phyloP scores from a whole-genome alignment of 129 eudicot genomes.

The Lactuca saligna region DNA sequence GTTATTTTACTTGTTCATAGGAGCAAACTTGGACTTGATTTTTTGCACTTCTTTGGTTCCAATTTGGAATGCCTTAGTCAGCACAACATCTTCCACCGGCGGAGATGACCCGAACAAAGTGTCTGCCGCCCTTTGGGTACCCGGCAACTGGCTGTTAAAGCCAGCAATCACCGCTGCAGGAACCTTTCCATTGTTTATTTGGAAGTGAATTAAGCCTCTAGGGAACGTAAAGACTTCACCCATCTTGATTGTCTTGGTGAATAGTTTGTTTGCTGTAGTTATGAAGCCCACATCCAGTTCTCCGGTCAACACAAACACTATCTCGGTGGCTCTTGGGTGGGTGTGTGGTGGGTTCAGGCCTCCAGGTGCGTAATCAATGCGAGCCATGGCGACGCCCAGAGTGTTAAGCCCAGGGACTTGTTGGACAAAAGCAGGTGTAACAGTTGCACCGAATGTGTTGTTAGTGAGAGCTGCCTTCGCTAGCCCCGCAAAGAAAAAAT shows the following conservation, averaged over 20 bases:
- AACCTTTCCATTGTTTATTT: slow-evolving; percentile 52
- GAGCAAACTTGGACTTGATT: slow-evolving; percentile 65
- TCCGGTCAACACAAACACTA: slow-evolving; percentile 62
- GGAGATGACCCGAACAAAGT: slow-evolving; percentile 63
- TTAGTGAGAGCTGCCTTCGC: slow-evolving; percentile 58
- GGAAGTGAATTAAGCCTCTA: slow-evolving; percentile 63
- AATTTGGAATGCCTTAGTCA: slow-evolving; percentile 61
- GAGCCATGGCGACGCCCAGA: slow-evolving; percentile 60
- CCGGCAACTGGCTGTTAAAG: slow-evolving; percentile 73
- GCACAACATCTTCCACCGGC: slow-evolving; percentile 59
- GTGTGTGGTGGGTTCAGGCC: slow-evolving; percentile 80
- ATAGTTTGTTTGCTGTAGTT: slow-evolving; percentile 55
- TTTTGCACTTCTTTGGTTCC: slow-evolving; percentile 59
- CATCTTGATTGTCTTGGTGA: slow-evolving; percentile 49
- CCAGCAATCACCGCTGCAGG: slow-evolving; percentile 46
- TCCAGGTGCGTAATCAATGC: slow-evolving; percentile 73
- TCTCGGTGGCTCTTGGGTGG: slow-evolving; percentile 89
- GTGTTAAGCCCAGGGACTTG: slow-evolving; percentile 78
- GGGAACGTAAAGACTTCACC: slow-evolving; percentile 71
- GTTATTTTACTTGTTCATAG: slow-evolving; percentile 31
- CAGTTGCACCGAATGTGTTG: slow-evolving; percentile 54
- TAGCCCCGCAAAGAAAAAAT: slow-evolving; percentile 58
- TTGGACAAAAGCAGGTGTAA: slow-evolving; percentile 50
- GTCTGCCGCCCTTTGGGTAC: slow-evolving; percentile 61
- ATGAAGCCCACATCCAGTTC: slow-evolving; percentile 69